Base-by-base conservation (phyloP, 2,329 filamentous ascomycete genomes). In the Apiospora hydei region DNA sequence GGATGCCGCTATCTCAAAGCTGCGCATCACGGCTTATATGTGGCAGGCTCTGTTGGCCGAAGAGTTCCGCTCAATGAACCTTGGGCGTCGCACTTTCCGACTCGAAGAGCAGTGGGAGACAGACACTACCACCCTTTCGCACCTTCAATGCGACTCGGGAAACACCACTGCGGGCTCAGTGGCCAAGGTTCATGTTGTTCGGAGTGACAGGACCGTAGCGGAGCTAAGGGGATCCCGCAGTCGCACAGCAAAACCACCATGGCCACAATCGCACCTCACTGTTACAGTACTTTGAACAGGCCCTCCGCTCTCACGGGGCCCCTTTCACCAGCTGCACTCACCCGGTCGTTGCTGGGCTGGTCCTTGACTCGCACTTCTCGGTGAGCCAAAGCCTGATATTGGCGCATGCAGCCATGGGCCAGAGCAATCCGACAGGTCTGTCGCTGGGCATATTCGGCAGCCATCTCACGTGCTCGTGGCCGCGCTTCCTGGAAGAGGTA, bases 21-120 rank as follows among this genome's bases (percentile, higher is more conserved):
- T 93, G 76, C 87, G 91, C 70, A 93, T 93, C 88, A 88, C 91
- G 26, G 92, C 91, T 34, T 93, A 94, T 80, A 86, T 94, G 71
- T 94, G 92, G 92, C 92, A 94, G 79, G 91, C 92, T 30, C 92
- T 93, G 72, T 93, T 91, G 1, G 92, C 91, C 30, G 92, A 94
- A 78, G 92, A 94, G 77, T 92, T 94, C 89, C 90, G 90, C 74
- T 85, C 88, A 69, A 89, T 92, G 76, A 89, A 89, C 38, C 90
- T 94, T 74, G 91, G 91, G 13, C 86, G 92, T 67, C 87, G 92
- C 70, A 92, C 90, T 75, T 94, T 94, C 82, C 87, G 92, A 49
- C 89, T 93, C 68, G 92, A 94, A 77, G 92, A 94, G 77, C 90
- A 93, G 77, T 94, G 92, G 91, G 88, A 90, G 77, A 86, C 86